These are phyloP conservation scores for Cairneyella variabilis DNA, from an alignment of 495 filamentous ascomycete genomes.

Conservation along the genomic window DNA sequence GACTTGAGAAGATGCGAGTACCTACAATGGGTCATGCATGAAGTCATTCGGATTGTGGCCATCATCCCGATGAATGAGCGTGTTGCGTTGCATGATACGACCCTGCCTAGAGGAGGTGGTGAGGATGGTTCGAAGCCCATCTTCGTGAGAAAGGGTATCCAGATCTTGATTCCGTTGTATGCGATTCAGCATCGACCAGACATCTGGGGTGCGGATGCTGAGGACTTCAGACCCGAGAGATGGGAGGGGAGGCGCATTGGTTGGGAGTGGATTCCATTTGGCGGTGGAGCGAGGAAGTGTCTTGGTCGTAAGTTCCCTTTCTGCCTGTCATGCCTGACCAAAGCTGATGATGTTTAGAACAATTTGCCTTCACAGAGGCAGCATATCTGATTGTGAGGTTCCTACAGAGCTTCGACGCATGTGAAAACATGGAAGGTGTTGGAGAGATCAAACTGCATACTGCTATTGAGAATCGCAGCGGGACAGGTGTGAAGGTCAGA, in stretches of 20 bases:
- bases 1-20: slow-evolving; percentile 33
- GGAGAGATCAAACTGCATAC: slow-evolving; percentile 37
- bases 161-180: slow-evolving; percentile 42
- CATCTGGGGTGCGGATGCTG: slow-evolving; percentile 32
- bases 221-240: slow-evolving; percentile 30
- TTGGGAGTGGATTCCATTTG: slow-evolving; percentile 19
- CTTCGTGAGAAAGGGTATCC: slow-evolving; percentile 41
- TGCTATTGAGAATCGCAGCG: slow-evolving; percentile 44
- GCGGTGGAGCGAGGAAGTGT: slow-evolving; percentile 16
- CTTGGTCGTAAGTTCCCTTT: slow-evolving; percentile 34
- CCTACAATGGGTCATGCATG: slow-evolving; percentile 48
- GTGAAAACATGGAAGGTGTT: slow-evolving; percentile 32
- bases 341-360: neutral
- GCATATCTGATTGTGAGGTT: slow-evolving; percentile 39
- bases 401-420: slow-evolving; percentile 40
- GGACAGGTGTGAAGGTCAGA: slow-evolving; percentile 38
- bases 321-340: neutral
- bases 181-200: slow-evolving; percentile 40
- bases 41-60: slow-evolving; percentile 34
- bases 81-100: slow-evolving; percentile 36
- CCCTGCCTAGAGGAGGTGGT: slow-evolving; percentile 49
- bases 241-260: slow-evolving; percentile 15
- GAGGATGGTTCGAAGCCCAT: slow-evolving; percentile 41
- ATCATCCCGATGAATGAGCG: slow-evolving; percentile 48
- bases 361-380: slow-evolving; percentile 23